Percentiles rank a stretch among this genome's conserved stretches.
These are phyloP conservation scores for Debaryomyces psychrophilus DNA, from an alignment of 1,139 yeast species.

Conservation along the genomic window DNA sequence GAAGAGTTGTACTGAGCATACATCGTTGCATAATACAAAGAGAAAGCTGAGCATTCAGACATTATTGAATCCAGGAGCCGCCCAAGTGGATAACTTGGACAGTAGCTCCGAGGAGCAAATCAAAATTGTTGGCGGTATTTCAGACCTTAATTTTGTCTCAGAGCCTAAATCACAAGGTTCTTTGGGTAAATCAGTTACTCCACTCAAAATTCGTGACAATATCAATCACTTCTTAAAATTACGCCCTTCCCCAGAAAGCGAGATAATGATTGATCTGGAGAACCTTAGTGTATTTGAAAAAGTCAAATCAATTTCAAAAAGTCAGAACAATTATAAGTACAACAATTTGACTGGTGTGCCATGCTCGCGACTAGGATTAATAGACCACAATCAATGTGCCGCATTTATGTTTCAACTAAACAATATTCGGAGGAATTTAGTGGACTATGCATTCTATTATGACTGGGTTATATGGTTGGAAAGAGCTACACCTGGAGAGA, in stretches of 20 bases:
- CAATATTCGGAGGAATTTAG: conserved; percentile 14
- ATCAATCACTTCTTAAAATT: conserved; percentile 18
- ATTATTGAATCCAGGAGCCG: neutral
- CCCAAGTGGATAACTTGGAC: neutral
- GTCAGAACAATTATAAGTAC: neutral
- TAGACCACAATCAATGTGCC: conserved; percentile 17
- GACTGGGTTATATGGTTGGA: conserved; percentile 25
- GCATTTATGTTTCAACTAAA: conserved; percentile 17
- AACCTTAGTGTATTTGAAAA: neutral
- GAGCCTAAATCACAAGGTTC: conserved; percentile 6
- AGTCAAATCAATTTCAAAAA: neutral
- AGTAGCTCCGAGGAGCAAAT: neutral
- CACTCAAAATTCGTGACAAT: conserved; percentile 26
- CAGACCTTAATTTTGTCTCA: neutral
- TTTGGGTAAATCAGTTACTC: conserved; percentile 20
- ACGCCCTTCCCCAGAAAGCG: neutral
- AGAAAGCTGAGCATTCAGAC: neutral
- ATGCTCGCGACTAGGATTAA: conserved; percentile 21
- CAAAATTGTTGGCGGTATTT: neutral
- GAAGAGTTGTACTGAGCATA: neutral
- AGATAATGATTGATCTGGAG: neutral
- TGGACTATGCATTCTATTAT: conserved; percentile 23
- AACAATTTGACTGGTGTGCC: conserved; percentile 18
- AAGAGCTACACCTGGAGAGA: neutral
- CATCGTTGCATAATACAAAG: neutral